These are phyloP conservation scores for Aspergillus cavernicola DNA, from an alignment of 495 filamentous ascomycete species.

Conservation along the genomic window DNA sequence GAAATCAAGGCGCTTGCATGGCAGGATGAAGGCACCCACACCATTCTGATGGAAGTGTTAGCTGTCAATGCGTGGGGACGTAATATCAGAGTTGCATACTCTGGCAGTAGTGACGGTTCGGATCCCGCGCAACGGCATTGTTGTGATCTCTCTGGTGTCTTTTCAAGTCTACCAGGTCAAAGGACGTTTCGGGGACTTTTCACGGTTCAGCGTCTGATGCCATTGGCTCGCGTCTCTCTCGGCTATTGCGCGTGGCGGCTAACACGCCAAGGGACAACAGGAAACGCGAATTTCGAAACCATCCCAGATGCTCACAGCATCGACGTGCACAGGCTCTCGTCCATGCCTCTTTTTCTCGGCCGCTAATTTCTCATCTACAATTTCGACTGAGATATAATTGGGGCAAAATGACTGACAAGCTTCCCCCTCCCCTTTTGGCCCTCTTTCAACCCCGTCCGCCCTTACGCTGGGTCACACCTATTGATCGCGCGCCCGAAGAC, in stretches of 20 bases:
- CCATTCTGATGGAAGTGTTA: slow-evolving; percentile 65
- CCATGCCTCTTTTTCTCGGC: slow-evolving; percentile 8
- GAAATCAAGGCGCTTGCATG: slow-evolving; percentile 93
- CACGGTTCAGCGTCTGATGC: slow-evolving; percentile 4
- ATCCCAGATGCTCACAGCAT: background rate
- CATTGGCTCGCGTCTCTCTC: slow-evolving; percentile 26
- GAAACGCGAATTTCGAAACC: slow-evolving; percentile 7
- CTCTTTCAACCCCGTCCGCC: slow-evolving; percentile 93
- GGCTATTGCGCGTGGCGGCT: slow-evolving; percentile 19
- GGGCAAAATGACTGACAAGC: slow-evolving; percentile 82
- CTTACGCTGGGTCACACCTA: slow-evolving; percentile 81
- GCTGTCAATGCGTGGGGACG: background rate
- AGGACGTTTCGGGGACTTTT: slow-evolving; percentile 19
- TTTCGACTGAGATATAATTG: background rate
- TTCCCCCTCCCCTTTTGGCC: slow-evolving; percentile 85
- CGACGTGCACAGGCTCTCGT: background rate
- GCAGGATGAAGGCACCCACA: slow-evolving; percentile 92
- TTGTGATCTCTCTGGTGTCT: slow-evolving; percentile 21
- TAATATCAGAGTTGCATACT: slow-evolving; percentile 37
- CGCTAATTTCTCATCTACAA: background rate
- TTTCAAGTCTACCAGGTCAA: slow-evolving; percentile 2
- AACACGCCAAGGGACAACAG: background rate
- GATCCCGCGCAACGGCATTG: slow-evolving; percentile 68
- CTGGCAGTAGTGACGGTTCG: slow-evolving; percentile 37
- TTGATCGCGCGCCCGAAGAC: slow-evolving; percentile 79